Conservation (phyloP, 192 early-diverging fungal genomes). For the Pilaira anomala region DNA sequence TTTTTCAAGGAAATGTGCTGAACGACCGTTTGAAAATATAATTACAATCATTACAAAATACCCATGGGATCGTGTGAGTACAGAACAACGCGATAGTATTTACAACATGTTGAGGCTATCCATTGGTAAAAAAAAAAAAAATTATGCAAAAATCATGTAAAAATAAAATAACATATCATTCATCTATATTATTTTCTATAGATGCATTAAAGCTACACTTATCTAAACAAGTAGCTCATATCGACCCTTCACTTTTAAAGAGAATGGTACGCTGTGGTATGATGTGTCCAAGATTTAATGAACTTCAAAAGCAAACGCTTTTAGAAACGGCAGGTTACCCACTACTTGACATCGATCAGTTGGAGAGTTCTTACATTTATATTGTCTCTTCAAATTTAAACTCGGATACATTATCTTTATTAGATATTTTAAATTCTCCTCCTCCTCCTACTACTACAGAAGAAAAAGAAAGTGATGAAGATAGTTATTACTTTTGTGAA, state of each 20-base stretch:
- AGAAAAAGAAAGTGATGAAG: not conserved
- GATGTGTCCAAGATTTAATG: slow-evolving; percentile 69
- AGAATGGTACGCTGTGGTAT: slow-evolving; percentile 63
- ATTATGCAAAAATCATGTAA: not conserved
- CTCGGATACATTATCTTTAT: not conserved
- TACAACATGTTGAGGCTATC: slow-evolving; percentile 57
- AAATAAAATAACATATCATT: no score
- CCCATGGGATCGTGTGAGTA: slow-evolving; percentile 69
- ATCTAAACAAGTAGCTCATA: slow-evolving; percentile 53
- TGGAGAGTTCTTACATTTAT: not conserved
- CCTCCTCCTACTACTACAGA: not conserved
- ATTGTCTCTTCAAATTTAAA: not conserved
- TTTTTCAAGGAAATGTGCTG: slow-evolving; percentile 70
- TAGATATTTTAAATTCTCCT: not conserved
- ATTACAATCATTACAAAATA: slow-evolving; percentile 67
- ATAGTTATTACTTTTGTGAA: not conserved
- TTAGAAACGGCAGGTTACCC: slow-evolving; percentile 17
- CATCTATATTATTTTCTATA: not conserved
- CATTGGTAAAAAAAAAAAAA: slow-evolving; percentile 27
- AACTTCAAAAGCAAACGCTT: slow-evolving; percentile 59
- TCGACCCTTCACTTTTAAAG: slow-evolving; percentile 50
- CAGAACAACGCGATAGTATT: slow-evolving; percentile 70
- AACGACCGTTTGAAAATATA: slow-evolving; percentile 75
- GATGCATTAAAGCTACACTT: slow-evolving; percentile 62
- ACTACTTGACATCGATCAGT: not conserved